phyloP scores from a whole-genome alignment of 1,139 yeast species.

The Kodamaea ohmeri region DNA sequence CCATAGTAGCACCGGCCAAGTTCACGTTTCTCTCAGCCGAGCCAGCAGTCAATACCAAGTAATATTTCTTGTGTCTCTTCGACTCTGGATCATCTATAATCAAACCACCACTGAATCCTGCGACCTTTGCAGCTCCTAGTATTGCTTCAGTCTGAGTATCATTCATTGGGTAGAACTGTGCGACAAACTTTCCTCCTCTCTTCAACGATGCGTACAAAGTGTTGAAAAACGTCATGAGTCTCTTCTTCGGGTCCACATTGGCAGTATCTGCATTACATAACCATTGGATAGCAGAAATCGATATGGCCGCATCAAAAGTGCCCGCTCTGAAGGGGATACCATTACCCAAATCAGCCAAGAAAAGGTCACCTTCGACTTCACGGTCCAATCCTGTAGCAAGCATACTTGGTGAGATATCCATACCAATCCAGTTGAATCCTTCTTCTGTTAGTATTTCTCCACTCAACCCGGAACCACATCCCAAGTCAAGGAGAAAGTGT shows the following conservation, averaged over 20 bases:
- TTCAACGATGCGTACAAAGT: slow-evolving; percentile 81
- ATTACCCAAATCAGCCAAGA: slow-evolving; percentile 87
- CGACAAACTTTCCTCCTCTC: slow-evolving; percentile 95
- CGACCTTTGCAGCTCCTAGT: slow-evolving; percentile 79
- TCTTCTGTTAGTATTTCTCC: slow-evolving; percentile 94
- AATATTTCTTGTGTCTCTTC: slow-evolving; percentile 85
- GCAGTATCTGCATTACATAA: slow-evolving; percentile 91
- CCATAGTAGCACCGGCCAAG: slow-evolving; percentile 78
- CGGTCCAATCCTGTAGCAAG: slow-evolving; percentile 90
- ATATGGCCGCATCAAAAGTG: slow-evolving; percentile 93
- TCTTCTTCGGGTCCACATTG: slow-evolving; percentile 78
- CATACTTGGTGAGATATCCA: slow-evolving; percentile 97
- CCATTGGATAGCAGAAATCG: slow-evolving; percentile 97
- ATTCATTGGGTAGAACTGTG: slow-evolving; percentile 93
- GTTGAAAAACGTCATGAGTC: slow-evolving; percentile 80
- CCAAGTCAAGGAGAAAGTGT: slow-evolving; percentile 80
- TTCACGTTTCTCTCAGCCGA: slow-evolving; percentile 66
- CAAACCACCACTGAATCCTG: slow-evolving; percentile 96
- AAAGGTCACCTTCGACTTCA: slow-evolving; percentile 89
- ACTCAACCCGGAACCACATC: slow-evolving; percentile 95
- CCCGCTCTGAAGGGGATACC: slow-evolving; percentile 97
- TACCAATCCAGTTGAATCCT: slow-evolving; percentile 92
- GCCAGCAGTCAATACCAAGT: slow-evolving; percentile 88
- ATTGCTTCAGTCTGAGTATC: slow-evolving; percentile 81
- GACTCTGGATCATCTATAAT: slow-evolving; percentile 93